Evolutionary conservation across 2,329 filamentous ascomycete genomes (phyloP), one percentile per base, ranked within the genome.

Genomic region (Clonostachys byssicola): DNA sequence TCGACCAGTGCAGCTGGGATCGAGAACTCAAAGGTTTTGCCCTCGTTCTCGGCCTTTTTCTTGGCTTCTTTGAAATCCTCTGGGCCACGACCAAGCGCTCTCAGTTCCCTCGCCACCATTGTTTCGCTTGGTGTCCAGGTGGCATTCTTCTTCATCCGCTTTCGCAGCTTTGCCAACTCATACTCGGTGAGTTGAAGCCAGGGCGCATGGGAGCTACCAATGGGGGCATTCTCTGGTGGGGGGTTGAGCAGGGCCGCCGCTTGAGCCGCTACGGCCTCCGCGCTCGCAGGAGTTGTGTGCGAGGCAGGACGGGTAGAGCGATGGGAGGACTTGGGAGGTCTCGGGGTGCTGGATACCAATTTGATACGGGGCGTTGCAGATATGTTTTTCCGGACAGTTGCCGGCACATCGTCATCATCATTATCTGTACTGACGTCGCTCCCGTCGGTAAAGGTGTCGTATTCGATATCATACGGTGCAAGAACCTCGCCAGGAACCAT

Each of bases 101-200:
- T 87, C 1, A 94, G 77, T 64, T 92, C 88, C 33, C 88, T 77
- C 14, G 86, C 81, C 52, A 92, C 88, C 89, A 94, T 94, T 0
- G 89, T 92, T 56, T 89, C 86, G 52, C 87, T 92, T 0, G 89
- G 89, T 4, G 81, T 84, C 89, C 89, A 94, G 5, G 88, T 85
- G 0, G 88, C 86, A 59, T 94, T 94, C 74, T 94, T 94, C 77
- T 94, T 94, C 89, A 94, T 94, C 16, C 86, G 78, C 67, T 94
- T 94, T 50, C 89, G 75, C 8, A 94, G 73, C 52, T 83, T 78
- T 1, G 82, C 83, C 42, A 87, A 71, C 60, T 87, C 83, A 52
- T 80, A 85, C 14, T 75, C 70, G 7, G 82, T 86, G 36, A 87
- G 71, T 55, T 81, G 81, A 20, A 86, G 69, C 83, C 83, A 87